Evolutionary conservation across 345 rosid species (phyloP).

Genomic region (Populus tremula): DNA sequence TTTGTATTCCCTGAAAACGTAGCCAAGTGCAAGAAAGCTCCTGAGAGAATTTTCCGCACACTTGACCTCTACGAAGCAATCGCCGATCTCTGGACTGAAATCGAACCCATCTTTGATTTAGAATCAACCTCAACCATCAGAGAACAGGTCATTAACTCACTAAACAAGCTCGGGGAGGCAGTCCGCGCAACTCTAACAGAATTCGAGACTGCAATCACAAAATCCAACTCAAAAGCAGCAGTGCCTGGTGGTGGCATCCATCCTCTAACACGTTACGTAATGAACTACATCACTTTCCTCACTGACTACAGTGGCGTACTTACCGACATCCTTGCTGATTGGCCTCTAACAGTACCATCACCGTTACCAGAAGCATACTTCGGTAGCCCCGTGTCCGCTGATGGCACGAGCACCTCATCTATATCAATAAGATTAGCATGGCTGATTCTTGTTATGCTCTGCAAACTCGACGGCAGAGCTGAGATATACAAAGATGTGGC

Average conservation of each 20-base stretch:
- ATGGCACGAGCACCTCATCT: conserved; percentile 33
- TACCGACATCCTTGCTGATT: conserved; percentile 54
- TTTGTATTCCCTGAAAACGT: conserved; percentile 63
- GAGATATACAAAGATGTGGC: conserved; percentile 54
- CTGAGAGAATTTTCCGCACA: conserved; percentile 64
- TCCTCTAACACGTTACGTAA: conserved; percentile 71
- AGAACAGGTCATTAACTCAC: conserved; percentile 42
- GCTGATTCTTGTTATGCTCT: conserved; percentile 62
- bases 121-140: conserved; percentile 44
- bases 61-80: conserved; percentile 65
- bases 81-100: conserved; percentile 44
- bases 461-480: conserved; percentile 73
- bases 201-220: conserved; percentile 58
- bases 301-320: conserved; percentile 54
- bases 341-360: conserved; percentile 39
- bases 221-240: conserved; percentile 46
- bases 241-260: conserved; percentile 74
- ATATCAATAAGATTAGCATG: conserved; percentile 50
- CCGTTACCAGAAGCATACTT: conserved; percentile 52
- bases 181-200: conserved; percentile 46
- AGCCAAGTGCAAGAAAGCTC: conserved; percentile 61
- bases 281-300: conserved; percentile 71
- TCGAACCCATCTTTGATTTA: conserved; percentile 47
- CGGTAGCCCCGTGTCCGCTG: conserved; percentile 28
- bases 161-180: conserved; percentile 46